Percentiles rank a stretch among this genome's conserved stretches.
phyloP scores from a whole-genome alignment of 495 filamentous ascomycete genomes.

The Penicillium soppii region DNA sequence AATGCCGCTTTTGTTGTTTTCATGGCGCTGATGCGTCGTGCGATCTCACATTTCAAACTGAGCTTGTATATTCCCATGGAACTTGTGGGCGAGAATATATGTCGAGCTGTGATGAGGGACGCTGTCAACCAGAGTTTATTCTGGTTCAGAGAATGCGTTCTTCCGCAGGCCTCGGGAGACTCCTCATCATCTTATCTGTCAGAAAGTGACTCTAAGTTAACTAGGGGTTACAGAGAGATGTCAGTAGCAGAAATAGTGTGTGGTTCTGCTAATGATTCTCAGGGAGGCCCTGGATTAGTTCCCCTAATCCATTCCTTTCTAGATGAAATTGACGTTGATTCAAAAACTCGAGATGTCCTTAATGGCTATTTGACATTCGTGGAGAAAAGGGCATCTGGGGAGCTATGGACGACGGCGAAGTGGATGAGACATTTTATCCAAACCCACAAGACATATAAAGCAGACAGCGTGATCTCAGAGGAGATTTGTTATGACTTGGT shows the following conservation, averaged over 20 bases:
- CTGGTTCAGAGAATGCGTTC: slow-evolving; percentile 73
- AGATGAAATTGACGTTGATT: slow-evolving; percentile 78
- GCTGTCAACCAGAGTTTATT: slow-evolving; percentile 75
- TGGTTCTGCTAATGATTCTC: slow-evolving; percentile 62
- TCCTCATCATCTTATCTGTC: neutral
- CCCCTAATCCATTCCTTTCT: slow-evolving; percentile 84
- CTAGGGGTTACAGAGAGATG: too few relatives aligned
- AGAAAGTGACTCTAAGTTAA: slow-evolving; percentile 51
- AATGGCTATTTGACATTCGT: slow-evolving; percentile 76
- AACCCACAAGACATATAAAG: slow-evolving; percentile 61
- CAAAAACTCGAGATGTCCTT: slow-evolving; percentile 74
- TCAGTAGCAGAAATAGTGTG: slow-evolving; percentile 73
- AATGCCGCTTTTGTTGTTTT: slow-evolving; percentile 3
- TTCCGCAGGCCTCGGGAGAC: neutral
- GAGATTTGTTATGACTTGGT: slow-evolving; percentile 72
- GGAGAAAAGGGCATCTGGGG: slow-evolving; percentile 72
- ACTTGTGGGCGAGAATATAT: slow-evolving; percentile 72
- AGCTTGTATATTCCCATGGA: slow-evolving; percentile 75
- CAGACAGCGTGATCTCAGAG: slow-evolving; percentile 72
- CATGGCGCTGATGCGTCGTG: neutral
- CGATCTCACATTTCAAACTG: neutral
- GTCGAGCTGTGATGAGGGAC: slow-evolving; percentile 74
- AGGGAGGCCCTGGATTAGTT: slow-evolving; percentile 68
- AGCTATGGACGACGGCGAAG: slow-evolving; percentile 73
- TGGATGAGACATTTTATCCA: slow-evolving; percentile 81